Conservation (phyloP, 176 grass and related monocot species). For the Eragrostis nindensis region DNA sequence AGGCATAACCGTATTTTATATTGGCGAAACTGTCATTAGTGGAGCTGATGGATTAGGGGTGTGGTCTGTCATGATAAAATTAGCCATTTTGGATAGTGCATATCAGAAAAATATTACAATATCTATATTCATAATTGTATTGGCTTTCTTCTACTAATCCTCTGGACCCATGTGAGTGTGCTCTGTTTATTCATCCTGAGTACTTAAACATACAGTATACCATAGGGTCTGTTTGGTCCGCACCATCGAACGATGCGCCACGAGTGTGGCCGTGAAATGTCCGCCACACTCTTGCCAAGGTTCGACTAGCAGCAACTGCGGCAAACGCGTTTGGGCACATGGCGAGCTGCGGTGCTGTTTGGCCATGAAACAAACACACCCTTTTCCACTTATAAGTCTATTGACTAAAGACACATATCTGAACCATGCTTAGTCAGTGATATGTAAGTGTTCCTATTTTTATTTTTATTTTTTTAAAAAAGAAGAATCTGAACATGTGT, state of each 20-base stretch:
- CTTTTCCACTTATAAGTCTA: neutral
- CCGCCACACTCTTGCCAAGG: too few species aligned
- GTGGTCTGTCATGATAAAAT: neutral
- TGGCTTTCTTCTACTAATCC: conserved; percentile 3
- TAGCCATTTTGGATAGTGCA: neutral
- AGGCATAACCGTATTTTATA: neutral
- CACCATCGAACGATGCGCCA: too few species aligned
- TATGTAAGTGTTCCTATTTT: neutral
- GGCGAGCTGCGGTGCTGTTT: too few species aligned
- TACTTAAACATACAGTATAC: neutral
- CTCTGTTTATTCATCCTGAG: neutral
- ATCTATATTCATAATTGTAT: neutral
- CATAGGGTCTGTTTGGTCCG: too few species aligned
- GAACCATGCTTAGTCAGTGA: neutral
- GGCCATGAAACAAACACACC: too few species aligned
- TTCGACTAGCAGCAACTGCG: too few species aligned
- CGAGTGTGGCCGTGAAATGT: too few species aligned
- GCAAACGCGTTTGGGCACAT: too few species aligned
- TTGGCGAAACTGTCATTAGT: neutral
- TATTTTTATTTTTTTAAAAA: too few species aligned
- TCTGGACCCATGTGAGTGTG: neutral
- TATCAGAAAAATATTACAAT: neutral
- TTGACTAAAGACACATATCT: neutral
- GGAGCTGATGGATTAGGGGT: neutral
- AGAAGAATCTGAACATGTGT: neutral